Base-by-base conservation (phyloP, 805 yeast genomes). In the Tetrapisispora namnaoensis region DNA sequence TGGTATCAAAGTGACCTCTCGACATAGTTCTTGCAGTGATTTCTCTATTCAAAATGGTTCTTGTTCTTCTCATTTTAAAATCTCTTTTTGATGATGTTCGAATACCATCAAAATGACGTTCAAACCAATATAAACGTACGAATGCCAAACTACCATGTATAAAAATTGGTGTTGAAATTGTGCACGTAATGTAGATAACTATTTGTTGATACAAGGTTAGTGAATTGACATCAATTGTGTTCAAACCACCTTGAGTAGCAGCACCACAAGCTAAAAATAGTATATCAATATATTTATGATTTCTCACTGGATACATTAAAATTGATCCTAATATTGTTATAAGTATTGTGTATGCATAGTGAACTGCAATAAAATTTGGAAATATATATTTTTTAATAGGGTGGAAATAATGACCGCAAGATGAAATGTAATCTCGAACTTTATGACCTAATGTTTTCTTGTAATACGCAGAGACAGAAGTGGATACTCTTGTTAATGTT, bases 231-330 rank as follows among this genome's bases (percentile, higher is more conserved):
- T 88, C 79, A 22, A 86, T 71, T 0, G 96, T 83, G 62, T 88
- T 89, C 48, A 93, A 69, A 0, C 99, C 99, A 0, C 96, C 95
- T 61, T 91, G 96, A 1, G 98, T 88, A 1, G 83, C 68, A 0
- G 93, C 80, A 11, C 95, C 91, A 11, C 82, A 70, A 0, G 89
- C 76, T 48, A 86, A 70, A 63, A 91, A 86, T 34, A 93, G 68
- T 1, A 84, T 79, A 69, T 93, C 98, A 42, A 86, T 82, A 63
- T 91, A 93, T 9, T 59, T 47, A 21, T 70, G 67, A 59, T 83
- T 82, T 48, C 73, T 74, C n/a, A 75, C 74, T 0, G 96, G 96
- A 58, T 82, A 91, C 37, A 93, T 65, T 47, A 91, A 58, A 34
- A 90, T 75, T 0, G 97, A 87, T 1, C 86, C 79, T 1, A 89